These are phyloP conservation scores for Primulina huaijiensis DNA, from an alignment of 257 asterid genomes.

Conservation along the genomic window DNA sequence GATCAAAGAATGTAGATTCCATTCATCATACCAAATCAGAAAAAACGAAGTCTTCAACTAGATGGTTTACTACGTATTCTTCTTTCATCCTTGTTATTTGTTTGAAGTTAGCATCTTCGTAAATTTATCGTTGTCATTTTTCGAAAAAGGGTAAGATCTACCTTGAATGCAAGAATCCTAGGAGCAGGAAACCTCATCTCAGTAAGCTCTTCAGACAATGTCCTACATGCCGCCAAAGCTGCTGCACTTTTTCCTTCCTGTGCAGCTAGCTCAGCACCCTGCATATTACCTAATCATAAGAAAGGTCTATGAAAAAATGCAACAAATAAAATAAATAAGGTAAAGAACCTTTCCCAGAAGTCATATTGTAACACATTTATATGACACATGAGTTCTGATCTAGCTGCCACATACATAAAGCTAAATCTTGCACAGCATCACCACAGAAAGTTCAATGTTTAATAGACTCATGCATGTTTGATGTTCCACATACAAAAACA, in stretches of 20 bases:
- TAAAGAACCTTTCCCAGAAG: conserved; percentile 16
- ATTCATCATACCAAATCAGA: background rate
- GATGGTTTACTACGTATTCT: background rate
- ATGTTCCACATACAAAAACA: background rate
- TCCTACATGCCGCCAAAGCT: conserved; percentile 96
- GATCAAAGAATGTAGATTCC: background rate
- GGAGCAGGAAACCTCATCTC: conserved; percentile 98
- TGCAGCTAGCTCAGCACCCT: conserved; percentile 95
- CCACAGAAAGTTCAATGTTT: background rate
- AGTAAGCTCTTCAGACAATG: conserved; percentile 96
- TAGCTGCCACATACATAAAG: background rate
- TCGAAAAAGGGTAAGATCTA: conserved; percentile 17
- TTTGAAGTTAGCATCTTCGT: background rate
- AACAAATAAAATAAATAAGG: conserved; percentile 4
- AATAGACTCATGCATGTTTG: background rate
- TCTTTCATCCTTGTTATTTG: background rate
- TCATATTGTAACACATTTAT: background rate
- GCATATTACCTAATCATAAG: conserved; percentile 31
- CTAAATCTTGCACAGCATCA: background rate
- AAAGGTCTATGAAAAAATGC: background rate
- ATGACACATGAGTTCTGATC: background rate
- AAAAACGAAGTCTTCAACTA: background rate
- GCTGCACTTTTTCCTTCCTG: conserved; percentile 89
- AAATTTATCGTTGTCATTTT: no score
- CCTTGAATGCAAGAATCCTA: conserved; percentile 96